phyloP scores from a whole-genome alignment of 345 rosid genomes.

The Camelina sativa region DNA sequence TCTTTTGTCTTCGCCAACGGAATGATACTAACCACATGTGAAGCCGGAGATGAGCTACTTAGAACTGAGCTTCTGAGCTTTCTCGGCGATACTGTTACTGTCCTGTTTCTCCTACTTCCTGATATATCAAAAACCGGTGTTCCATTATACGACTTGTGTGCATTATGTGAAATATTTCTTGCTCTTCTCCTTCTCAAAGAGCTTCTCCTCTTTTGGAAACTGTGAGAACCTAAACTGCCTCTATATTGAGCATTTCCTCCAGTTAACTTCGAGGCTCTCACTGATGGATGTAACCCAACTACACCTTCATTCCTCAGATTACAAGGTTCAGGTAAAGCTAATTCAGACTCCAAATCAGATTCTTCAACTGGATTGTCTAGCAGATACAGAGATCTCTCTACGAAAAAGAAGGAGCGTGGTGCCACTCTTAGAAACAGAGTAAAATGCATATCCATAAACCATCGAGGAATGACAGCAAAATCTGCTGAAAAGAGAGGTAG shows the following conservation, averaged over 20 bases:
- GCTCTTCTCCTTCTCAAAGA: conserved; percentile 68
- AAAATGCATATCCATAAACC: conserved; percentile 63
- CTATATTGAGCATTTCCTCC: conserved; percentile 55
- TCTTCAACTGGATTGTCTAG: conserved; percentile 38
- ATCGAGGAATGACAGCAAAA: conserved; percentile 69
- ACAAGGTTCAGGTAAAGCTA: conserved; percentile 29
- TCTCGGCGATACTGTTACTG: conserved; percentile 51
- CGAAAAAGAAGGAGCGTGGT: conserved; percentile 47
- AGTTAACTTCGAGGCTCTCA: conserved; percentile 56
- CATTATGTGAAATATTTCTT: conserved; percentile 54
- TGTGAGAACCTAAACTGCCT: conserved; percentile 56
- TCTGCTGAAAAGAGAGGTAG: conserved; percentile 67
- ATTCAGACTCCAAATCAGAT: conserved; percentile 33
- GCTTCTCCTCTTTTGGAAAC: conserved; percentile 79
- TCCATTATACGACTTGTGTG: conserved; percentile 57
- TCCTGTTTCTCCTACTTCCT: conserved; percentile 59
- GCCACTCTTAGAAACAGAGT: conserved; percentile 43
- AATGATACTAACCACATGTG: conserved; percentile 48
- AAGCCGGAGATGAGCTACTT: conserved; percentile 40
- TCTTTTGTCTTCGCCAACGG: conserved; percentile 40
- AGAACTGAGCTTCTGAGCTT: conserved; percentile 58
- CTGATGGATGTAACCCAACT: conserved; percentile 50
- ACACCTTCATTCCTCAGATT: conserved; percentile 40
- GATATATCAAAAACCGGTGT: conserved; percentile 62
- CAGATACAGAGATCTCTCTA: conserved; percentile 46